Conservation (phyloP, 73 alveolate species). For the Paramecium primaurelia region DNA sequence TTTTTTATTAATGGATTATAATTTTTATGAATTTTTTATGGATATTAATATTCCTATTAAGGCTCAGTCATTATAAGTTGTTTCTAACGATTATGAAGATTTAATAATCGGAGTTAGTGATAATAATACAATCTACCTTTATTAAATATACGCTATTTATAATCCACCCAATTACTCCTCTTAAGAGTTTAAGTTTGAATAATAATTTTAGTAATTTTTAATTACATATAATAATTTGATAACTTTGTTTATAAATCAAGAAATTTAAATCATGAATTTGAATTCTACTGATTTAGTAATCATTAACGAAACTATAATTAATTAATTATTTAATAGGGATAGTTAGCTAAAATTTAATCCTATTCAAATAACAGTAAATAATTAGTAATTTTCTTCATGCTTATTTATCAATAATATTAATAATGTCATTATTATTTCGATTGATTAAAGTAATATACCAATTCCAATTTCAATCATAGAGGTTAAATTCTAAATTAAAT, state of each 20-base stretch:
- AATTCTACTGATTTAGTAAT: background rate
- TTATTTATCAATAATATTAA: background rate
- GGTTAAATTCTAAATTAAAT: background rate
- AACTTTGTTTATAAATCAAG: background rate
- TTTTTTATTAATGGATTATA: too few relatives aligned
- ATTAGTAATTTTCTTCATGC: background rate
- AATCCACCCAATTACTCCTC: background rate
- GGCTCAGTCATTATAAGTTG: background rate
- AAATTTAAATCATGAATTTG: background rate
- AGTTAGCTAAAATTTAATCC: background rate
- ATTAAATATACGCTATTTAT: background rate
- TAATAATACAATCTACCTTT: too few relatives aligned
- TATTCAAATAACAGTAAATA: background rate
- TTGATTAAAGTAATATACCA: background rate
- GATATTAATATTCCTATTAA: too few relatives aligned
- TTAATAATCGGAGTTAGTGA: background rate
- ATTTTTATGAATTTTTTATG: too few relatives aligned
- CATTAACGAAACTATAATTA: too few relatives aligned
- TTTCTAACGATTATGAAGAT: background rate
- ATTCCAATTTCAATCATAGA: background rate
- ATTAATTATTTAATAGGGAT: too few relatives aligned
- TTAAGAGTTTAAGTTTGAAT: too few relatives aligned
- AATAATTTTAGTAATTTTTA: too few relatives aligned
- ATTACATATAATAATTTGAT: background rate
- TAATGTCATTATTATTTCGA: background rate